Percentiles rank a stretch among this genome's conserved stretches.
These are phyloP conservation scores for Pseudogymnoascus sp. DNA, from an alignment of 2,329 filamentous ascomycete species.

Conservation along the genomic window DNA sequence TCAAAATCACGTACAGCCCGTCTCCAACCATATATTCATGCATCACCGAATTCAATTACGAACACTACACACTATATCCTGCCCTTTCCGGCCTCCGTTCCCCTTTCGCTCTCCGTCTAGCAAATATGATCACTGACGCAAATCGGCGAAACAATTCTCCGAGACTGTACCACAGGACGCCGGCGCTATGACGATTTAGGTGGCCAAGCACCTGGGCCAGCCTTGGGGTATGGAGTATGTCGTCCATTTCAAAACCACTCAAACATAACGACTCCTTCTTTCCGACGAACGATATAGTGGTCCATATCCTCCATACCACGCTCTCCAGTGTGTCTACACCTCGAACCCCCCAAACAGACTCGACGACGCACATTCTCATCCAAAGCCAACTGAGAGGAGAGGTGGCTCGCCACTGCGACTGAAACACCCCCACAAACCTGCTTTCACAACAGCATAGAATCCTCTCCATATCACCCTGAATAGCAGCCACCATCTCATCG, in stretches of 20 bases:
- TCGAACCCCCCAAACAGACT: background rate
- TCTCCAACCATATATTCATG: background rate
- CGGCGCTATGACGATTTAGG: conserved; percentile 1
- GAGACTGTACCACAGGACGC: background rate
- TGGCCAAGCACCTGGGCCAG: background rate
- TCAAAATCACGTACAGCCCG: background rate
- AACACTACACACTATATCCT: background rate
- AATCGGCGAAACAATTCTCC: background rate
- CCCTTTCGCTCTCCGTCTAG: background rate
- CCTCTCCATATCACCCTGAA: background rate
- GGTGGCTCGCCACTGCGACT: conserved; percentile 2
- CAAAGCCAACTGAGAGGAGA: background rate
- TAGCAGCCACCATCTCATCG: background rate
- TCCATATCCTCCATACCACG: background rate
- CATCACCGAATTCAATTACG: background rate
- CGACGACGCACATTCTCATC: background rate
- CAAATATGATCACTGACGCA: background rate
- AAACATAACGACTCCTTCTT: conserved; percentile 4
- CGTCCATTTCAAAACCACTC: background rate
- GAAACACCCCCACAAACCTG: conserved; percentile 1
- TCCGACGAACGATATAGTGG: background rate
- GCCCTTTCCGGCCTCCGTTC: background rate
- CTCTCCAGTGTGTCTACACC: background rate
- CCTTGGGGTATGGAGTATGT: background rate
- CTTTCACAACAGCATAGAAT: background rate